Evolutionary conservation across 2,329 filamentous ascomycete species (phyloP).

Genomic region (Bertia moriformis): DNA sequence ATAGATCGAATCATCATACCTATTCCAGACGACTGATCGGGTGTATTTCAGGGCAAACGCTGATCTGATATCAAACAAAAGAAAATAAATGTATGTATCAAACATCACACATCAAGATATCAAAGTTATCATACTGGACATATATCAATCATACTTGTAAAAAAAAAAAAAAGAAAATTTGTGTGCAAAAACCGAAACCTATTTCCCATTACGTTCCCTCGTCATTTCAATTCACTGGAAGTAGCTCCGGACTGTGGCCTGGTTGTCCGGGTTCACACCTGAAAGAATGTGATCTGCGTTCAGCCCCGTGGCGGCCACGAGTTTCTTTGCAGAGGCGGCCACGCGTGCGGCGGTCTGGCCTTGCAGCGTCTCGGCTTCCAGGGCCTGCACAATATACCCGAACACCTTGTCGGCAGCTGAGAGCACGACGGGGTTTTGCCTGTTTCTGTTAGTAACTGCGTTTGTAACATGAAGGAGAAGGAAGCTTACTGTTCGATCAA

Average conservation of each 20-base stretch:
- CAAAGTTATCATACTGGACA: too few species aligned
- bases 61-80: too few species aligned
- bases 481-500: slow-evolving; percentile 80
- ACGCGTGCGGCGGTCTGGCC: slow-evolving; percentile 32
- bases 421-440: slow-evolving; percentile 72
- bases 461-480: not conserved
- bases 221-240: too few species aligned
- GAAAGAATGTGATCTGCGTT: not conserved
- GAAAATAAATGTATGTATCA: too few species aligned
- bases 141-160: too few species aligned
- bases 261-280: not conserved
- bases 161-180: too few species aligned
- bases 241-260: not conserved
- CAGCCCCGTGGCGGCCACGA: not conserved
- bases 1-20: too few species aligned
- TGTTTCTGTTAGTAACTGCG: slow-evolving; percentile 17
- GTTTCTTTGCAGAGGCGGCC: not conserved
- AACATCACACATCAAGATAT: too few species aligned
- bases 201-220: too few species aligned
- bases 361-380: slow-evolving; percentile 80
- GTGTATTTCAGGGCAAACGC: too few species aligned
- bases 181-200: too few species aligned
- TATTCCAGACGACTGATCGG: too few species aligned
- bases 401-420: slow-evolving; percentile 70
- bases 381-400: slow-evolving; percentile 68